Base-by-base conservation (phyloP, 1,284 basidiomycete genomes). In the Bjerkandera adusta region DNA sequence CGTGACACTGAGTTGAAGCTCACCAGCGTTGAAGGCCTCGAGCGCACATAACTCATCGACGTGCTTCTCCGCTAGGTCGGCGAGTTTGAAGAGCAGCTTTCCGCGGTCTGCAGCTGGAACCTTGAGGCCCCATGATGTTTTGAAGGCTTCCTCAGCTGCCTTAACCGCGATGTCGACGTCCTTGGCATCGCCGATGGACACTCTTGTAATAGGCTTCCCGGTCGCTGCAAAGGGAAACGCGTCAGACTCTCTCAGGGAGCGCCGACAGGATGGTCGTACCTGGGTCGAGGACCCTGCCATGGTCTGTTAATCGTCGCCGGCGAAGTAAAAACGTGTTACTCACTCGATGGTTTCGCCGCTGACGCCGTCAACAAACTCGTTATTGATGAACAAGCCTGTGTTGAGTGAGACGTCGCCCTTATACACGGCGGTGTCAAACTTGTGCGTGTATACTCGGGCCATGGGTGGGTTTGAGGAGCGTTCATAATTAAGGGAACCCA, bases 331-430 rank as follows among this genome's bases (percentile, higher is more conserved):
- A 6, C 20, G 35, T 5, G 36, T 11, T 11, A 69, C 80, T 57
- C 60, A 89, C 82, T 89, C 85, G 59, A 90, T 83, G 10, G 77
- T 81, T 25, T 70, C 76, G 11, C 72, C 67, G 49, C 81, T 76
- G 15, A 71, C 69, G n/a, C 85, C 85, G 52, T 84, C 79, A 30
- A 80, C 73, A 63, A 83, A 95, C 70, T 95, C 68, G 64, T 87
- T 87, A 68, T 83, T 74, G 70, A 96, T 92, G 75, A 81, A 94
- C 53, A 95, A 68, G 37, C 91, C 90, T 24, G 85, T 84, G 53
- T 68, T 74, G 67, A 91, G 77, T 40, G 75, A 72, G 34, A 81
- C 75, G 53, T 79, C 77, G 47, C 87, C 89, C 70, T 86, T 87
- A 81, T 71, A 90, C 54, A 71, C 58, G 53, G 76, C 72, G 18